These are phyloP conservation scores for Galium porrigens DNA, from an alignment of 305 asterid genomes.

Conservation along the genomic window DNA sequence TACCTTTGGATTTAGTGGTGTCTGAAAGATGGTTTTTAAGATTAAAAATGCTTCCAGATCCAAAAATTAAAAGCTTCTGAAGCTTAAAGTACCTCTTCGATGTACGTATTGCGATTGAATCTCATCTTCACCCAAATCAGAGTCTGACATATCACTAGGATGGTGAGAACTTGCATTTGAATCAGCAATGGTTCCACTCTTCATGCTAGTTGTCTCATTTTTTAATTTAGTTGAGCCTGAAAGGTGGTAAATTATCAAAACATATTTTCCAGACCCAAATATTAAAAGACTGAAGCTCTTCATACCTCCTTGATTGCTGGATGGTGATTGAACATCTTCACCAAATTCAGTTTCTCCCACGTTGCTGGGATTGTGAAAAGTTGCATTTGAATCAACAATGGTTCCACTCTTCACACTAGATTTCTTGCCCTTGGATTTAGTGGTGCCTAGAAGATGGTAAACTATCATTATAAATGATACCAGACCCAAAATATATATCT, in stretches of 20 bases:
- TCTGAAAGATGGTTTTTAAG: conserved; percentile 16
- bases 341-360: neutral
- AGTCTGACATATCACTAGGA: neutral
- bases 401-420: neutral
- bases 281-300: neutral
- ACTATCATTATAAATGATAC: neutral
- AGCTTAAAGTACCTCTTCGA: neutral
- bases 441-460: neutral
- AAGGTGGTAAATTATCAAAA: neutral
- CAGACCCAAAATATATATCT: neutral
- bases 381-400: neutral
- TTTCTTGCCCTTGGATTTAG: neutral
- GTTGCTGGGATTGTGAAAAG: neutral
- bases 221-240: neutral
- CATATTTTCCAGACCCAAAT: neutral
- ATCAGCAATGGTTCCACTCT: neutral
- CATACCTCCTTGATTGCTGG: neutral
- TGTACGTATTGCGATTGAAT: neutral
- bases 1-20: conserved; percentile 35
- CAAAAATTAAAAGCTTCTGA: neutral
- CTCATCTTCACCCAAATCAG: neutral
- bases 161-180: neutral
- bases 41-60: neutral
- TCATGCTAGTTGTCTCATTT: neutral
- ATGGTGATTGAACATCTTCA: neutral